These are phyloP conservation scores for Coleophoma cylindrospora DNA, from an alignment of 2,329 filamentous ascomycete genomes.

Conservation along the genomic window DNA sequence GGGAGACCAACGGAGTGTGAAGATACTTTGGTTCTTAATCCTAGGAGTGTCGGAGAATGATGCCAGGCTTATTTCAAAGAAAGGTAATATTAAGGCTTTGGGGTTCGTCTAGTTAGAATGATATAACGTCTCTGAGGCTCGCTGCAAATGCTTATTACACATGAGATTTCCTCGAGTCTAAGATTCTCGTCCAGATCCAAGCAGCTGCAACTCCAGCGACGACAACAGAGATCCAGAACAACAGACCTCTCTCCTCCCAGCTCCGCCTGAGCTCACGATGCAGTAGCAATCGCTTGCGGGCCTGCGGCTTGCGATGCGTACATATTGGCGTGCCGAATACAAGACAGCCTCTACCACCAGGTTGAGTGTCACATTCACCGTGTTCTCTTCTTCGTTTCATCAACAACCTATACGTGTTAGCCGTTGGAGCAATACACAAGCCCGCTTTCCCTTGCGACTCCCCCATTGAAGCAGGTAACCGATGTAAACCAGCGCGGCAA, in stretches of 20 bases:
- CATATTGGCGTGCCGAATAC: conserved; percentile 21
- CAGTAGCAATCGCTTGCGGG: neutral
- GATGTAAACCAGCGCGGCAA: neutral
- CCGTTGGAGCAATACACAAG: too few species aligned
- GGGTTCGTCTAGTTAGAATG: too few species aligned
- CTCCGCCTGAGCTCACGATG: too few species aligned
- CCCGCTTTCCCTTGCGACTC: neutral
- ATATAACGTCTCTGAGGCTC: too few species aligned
- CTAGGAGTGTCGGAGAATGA: neutral
- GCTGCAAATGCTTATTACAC: too few species aligned
- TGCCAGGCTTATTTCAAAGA: too few species aligned
- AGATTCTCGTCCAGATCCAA: too few species aligned
- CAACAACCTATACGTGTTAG: conserved; percentile 36
- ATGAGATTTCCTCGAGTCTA: too few species aligned
- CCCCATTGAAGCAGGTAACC: neutral
- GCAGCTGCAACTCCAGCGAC: too few species aligned
- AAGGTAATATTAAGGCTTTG: too few species aligned
- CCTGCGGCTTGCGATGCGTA: conserved; percentile 8
- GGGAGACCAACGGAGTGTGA: conserved; percentile 21
- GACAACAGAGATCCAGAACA: too few species aligned
- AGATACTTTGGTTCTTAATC: neutral
- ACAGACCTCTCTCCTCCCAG: too few species aligned
- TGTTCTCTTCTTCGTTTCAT: conserved; percentile 57
- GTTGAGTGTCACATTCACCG: conserved; percentile 46
- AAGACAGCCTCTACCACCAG: conserved; percentile 23